Conservation (phyloP, 2,329 filamentous ascomycete species). For the Falciphora oryzae region DNA sequence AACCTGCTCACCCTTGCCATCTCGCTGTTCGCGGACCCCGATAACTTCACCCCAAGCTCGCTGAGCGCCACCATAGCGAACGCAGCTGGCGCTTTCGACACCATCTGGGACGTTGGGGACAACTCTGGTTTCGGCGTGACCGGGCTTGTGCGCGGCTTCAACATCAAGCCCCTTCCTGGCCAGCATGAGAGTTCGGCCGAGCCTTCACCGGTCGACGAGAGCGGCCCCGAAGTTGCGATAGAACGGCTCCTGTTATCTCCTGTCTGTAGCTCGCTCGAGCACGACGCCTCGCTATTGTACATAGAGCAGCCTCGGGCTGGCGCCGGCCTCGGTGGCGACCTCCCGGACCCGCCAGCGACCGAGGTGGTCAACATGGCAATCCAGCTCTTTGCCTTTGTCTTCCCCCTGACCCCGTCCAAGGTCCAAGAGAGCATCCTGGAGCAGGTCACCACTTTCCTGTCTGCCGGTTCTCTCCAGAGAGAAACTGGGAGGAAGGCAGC, state of each 20-base stretch:
- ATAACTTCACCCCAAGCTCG: constrained; percentile 78
- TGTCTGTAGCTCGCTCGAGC: constrained; percentile 76
- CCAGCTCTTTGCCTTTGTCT: constrained; percentile 82
- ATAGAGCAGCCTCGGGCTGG: constrained; percentile 31
- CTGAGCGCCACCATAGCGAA: constrained; percentile 88
- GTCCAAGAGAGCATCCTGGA: constrained; percentile 95
- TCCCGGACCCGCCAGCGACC: constrained; percentile 77
- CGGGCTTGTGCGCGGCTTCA: constrained; percentile 73
- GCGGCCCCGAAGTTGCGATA: constrained; percentile 58
- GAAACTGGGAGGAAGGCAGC: constrained; percentile 86
- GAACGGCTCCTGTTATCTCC: constrained; percentile 60
- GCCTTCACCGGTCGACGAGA: constrained; percentile 39
- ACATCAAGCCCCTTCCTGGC: constrained; percentile 63
- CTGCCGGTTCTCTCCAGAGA: constrained; percentile 70
- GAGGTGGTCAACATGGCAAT: constrained; percentile 95
- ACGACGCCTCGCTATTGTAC: constrained; percentile 82
- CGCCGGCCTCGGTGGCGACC: constrained; percentile 18
- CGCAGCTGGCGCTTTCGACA: constrained; percentile 84
- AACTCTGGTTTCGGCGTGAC: constrained; percentile 94
- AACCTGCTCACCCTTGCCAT: constrained; percentile 87
- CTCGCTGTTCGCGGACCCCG: constrained; percentile 87
- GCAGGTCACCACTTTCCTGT: constrained; percentile 85
- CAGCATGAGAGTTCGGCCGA: constrained; percentile 52
- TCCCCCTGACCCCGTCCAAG: constrained; percentile 82
- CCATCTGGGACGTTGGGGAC: constrained; percentile 89